A percentile compares a stretch with the other conserved stretches of the same genome.
These are phyloP conservation scores for Tulasnella sp. DNA, from an alignment of 768 basidiomycete species.

Conservation along the genomic window DNA sequence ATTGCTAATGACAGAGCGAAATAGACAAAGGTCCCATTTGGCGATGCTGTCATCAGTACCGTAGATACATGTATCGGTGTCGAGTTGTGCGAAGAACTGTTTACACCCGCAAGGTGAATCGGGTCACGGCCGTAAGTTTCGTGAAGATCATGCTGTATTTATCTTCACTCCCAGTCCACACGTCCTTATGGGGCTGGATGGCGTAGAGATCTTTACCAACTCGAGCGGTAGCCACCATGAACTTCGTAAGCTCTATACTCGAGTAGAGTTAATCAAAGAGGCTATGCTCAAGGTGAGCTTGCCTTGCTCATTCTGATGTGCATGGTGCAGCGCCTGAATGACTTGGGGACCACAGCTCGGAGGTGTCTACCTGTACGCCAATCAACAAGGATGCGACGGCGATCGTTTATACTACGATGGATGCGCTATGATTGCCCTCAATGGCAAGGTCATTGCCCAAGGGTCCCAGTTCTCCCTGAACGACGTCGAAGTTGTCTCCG, in stretches of 20 bases:
- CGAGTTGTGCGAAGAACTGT: conserved; percentile 94
- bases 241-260: conserved; percentile 84
- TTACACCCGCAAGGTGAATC: conserved; percentile 91
- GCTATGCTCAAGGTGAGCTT: conserved; percentile 77
- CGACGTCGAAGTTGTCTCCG: conserved; percentile 93
- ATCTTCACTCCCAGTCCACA: conserved; percentile 57
- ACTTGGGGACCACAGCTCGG: conserved; percentile 52
- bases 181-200: conserved; percentile 94
- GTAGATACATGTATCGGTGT: conserved; percentile 93
- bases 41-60: conserved; percentile 89
- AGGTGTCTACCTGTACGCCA: conserved; percentile 94
- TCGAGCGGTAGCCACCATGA: conserved; percentile 98
- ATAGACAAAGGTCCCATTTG: conserved; percentile 85
- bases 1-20: conserved; percentile 1
- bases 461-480: conserved; percentile 93
- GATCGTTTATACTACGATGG: conserved; percentile 98
- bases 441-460: conserved; percentile 86
- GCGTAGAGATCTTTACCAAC: conserved; percentile 98
- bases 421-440: conserved; percentile 90
- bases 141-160: conserved; percentile 14
- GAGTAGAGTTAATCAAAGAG: conserved; percentile 92
- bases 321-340: no score
- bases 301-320: not conserved
- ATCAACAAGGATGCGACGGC: conserved; percentile 98
- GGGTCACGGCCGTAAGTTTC: no score